Evolutionary conservation across 768 basidiomycete species (phyloP), one percentile per base, ranked within the genome.

Genomic region (Lentinula sp.): DNA sequence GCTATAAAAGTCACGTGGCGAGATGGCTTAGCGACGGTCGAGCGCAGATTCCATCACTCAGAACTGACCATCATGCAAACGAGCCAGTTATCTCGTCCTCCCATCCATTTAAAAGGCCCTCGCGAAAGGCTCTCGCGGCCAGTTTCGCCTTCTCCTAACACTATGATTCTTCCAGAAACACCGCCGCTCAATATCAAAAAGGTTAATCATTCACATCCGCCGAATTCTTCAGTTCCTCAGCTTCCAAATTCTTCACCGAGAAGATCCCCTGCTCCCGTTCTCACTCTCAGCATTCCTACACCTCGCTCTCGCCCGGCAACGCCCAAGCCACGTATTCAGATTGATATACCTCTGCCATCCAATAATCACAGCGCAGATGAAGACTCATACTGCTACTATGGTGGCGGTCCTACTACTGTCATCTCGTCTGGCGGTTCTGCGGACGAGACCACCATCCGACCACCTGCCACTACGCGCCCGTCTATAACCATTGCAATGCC

Each of bases 391-490:
- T 61, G 63, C 57, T 74, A 71, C 54, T 81, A 81, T 65, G 77
- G 77, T 61, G 78, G 79, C 60, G 80, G 79, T 50, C 78, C 77
- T 8, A 65, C 65, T 6, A 57, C 67, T 46, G 58, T 59, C 67
- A 61, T 68, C 59, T 69, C 65, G 56, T 66, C 69, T 52, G 66
- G 67, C 6, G 72, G 67, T 28, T 64, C 66, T 62, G 66, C 64
- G 49, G 79, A 79, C 35, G 78, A 77, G 51, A 72, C 67, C 65
- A 82, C 81, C 6, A 81, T 82, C 59, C 76, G 75, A 37, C 81
- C 80, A 28, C 3, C 8, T 61, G 69, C 66, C 48, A 63, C 23
- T 52, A 61, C 12, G 45, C 61, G 28, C 64, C 68, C 56, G 57
- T 62, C 41, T 18, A 48, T 65, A 66, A 52, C 71, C 16, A 41